Evolutionary conservation across 2,329 filamentous ascomycete species (phyloP).

Genomic region (Pseudogymnoascus sp.): DNA sequence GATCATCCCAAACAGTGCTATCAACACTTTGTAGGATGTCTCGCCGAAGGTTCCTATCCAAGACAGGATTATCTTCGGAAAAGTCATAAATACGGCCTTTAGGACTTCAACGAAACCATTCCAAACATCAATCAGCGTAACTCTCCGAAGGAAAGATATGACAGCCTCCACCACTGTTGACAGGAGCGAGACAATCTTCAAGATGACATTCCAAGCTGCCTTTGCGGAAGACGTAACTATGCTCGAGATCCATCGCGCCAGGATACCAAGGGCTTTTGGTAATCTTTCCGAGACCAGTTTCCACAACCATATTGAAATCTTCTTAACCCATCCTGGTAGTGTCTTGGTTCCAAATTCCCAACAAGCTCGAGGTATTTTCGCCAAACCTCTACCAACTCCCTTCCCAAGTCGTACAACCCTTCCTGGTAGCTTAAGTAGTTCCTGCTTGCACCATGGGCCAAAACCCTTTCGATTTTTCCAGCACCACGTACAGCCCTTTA

Average conservation of each 20-base stretch:
- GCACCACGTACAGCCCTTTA: slow-evolving; percentile 18
- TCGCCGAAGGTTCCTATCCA: slow-evolving; percentile 23
- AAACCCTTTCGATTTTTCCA: slow-evolving; percentile 27
- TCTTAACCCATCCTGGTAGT: slow-evolving; percentile 20
- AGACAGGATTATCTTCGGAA: slow-evolving; percentile 24
- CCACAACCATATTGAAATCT: slow-evolving; percentile 15
- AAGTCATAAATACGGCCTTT: slow-evolving; percentile 28
- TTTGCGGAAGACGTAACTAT: slow-evolving; percentile 24
- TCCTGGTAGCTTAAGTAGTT: slow-evolving; percentile 25
- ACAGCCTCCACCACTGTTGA: slow-evolving; percentile 32
- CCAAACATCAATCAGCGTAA: slow-evolving; percentile 36
- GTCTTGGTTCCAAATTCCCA: slow-evolving; percentile 7
- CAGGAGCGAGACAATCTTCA: slow-evolving; percentile 28
- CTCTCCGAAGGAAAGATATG: slow-evolving; percentile 28
- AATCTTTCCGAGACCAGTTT: slow-evolving; percentile 16
- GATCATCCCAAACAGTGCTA: slow-evolving; percentile 27
- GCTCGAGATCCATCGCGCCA: slow-evolving; percentile 28
- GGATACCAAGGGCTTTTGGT: slow-evolving; percentile 22
- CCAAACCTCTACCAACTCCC: slow-evolving; percentile 17
- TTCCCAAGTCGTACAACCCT: slow-evolving; percentile 20
- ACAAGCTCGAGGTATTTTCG: slow-evolving; percentile 12
- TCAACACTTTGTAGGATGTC: slow-evolving; percentile 24
- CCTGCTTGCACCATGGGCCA: slow-evolving; percentile 27
- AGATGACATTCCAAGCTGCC: slow-evolving; percentile 23
- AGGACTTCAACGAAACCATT: slow-evolving; percentile 30